Evolutionary conservation across 805 yeast genomes (phyloP), one percentile per base, ranked within the genome.

Genomic region (Saccharomycopsis sp.): DNA sequence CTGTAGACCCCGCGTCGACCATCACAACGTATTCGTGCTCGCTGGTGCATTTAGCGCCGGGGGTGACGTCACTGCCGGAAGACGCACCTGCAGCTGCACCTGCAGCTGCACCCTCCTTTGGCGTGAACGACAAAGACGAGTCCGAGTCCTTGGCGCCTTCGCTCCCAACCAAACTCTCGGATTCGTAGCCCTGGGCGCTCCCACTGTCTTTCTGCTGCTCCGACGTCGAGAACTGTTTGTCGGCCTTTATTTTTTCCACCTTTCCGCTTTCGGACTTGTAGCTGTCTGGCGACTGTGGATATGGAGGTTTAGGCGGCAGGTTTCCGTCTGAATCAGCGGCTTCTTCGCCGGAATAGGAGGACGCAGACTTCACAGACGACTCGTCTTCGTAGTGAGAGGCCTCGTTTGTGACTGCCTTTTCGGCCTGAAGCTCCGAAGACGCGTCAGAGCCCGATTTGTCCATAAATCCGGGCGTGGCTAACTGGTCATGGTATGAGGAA

Each of bases 1-100:
- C 99, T 15, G 96, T 87, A 1, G 98, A 91, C 7, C 99, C 99
- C 5, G 99, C 99, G 75, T 94, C 99, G 57, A 94, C 77, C 97
- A 94, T 91, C 23, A 94, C 80, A 34, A 91, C 97, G 65, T 79
- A 92, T 67, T 87, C 87, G 40, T 80, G 72, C 24, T 80, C 75
- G 53, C 71, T 70, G 2, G 61, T 66, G 66, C 82, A 78, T 20
- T 64, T 62, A 20, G 68, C 68, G 24, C n/a, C 20, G 8, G 16
- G n/a, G 15, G 57, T 24, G 3, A n/a, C 48, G 1, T 54, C 52
- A 9, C 53, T 40, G 8, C 55, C 24, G 2, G 54, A 3, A n/a
- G 59, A 34, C 5, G 16, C 9, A 15, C 29, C n/a, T 12, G 56
- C 51, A 20, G 53, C 55, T 40, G 37, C 48, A 8, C 34, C 34